Evolutionary conservation across 176 grass and related monocot species (phyloP).

Genomic region (Zoysia pacifica): DNA sequence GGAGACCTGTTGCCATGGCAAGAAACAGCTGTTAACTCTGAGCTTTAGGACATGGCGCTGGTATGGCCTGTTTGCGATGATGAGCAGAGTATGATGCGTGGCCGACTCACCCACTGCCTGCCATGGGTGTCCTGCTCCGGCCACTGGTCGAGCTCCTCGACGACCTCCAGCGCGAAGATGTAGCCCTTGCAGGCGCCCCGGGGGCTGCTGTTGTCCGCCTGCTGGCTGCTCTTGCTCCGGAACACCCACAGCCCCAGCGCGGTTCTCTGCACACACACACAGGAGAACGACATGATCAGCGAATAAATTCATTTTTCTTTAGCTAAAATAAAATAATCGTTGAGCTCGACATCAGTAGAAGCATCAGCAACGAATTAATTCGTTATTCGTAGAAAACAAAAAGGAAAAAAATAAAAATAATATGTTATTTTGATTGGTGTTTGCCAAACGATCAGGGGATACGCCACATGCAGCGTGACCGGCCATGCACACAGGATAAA

Average conservation of each 20-base stretch:
- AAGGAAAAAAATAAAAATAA: background rate
- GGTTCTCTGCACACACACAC: constrained; percentile 37
- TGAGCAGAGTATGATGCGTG: background rate
- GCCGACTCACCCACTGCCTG: constrained; percentile 58
- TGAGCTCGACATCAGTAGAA: background rate
- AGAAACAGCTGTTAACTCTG: background rate
- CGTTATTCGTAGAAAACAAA: background rate
- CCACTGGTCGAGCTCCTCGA: constrained; percentile 66
- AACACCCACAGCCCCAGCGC: constrained; percentile 76
- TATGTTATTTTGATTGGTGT: constrained; percentile 15
- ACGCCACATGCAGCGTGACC: constrained; percentile 22
- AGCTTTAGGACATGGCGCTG: background rate
- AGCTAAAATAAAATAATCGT: background rate
- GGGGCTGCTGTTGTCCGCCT: constrained; percentile 48
- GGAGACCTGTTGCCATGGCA: constrained; percentile 40
- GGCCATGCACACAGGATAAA: constrained; percentile 14
- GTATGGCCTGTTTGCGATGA: background rate
- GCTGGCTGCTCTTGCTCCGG: constrained; percentile 86
- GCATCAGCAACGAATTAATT: background rate
- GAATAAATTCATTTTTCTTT: background rate
- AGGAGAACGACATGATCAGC: background rate
- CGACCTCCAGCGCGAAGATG: constrained; percentile 89
- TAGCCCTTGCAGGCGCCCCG: constrained; percentile 77
- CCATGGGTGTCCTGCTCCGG: constrained; percentile 72
- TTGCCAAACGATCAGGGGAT: constrained; percentile 35